Evolutionary conservation across 164 flowering plant genomes (phyloP).

Genomic region (Annona squamosa): DNA sequence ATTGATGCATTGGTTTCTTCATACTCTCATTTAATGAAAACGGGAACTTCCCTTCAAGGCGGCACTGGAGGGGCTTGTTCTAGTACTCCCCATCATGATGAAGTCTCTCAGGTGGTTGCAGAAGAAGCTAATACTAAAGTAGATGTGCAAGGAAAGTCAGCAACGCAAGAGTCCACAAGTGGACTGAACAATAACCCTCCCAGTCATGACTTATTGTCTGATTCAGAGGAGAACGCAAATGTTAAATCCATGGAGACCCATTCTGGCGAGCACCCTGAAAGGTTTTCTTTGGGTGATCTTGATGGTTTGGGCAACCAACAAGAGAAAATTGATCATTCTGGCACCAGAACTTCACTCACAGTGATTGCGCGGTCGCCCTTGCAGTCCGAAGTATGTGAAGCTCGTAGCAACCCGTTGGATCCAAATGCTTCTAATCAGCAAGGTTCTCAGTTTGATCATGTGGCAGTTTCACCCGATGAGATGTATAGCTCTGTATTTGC

Average conservation of each 20-base stretch:
- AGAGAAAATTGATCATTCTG: constrained; percentile 14
- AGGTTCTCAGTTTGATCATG: constrained; percentile 45
- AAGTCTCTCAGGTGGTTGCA: constrained; percentile 16
- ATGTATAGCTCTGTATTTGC: constrained; percentile 73
- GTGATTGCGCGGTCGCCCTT: constrained; percentile 29
- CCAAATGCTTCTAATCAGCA: constrained; percentile 35
- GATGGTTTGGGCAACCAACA: constrained; percentile 16
- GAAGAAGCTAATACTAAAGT: constrained; percentile 26
- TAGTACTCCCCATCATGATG: constrained; percentile 16
- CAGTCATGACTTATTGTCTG: constrained; percentile 17
- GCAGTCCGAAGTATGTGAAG: constrained; percentile 28
- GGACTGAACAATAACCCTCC: constrained; percentile 17
- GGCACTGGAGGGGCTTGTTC: constrained; percentile 8
- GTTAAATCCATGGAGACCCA: constrained; percentile 13
- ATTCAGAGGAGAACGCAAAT: constrained; percentile 41
- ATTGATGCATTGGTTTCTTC: constrained; percentile 61
- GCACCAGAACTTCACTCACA: constrained; percentile 21
- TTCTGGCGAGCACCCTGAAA: constrained; percentile 7
- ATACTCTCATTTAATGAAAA: constrained; percentile 50
- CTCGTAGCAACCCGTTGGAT: constrained; percentile 26
- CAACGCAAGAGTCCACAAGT: constrained; percentile 8
- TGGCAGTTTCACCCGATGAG: constrained; percentile 86
- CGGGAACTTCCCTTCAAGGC: constrained; percentile 41
- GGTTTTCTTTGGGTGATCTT: constrained; percentile 6
- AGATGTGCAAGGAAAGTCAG: constrained; percentile 18